A percentile compares a stretch with the other conserved stretches of the same genome.
These are phyloP conservation scores for Calonectria montana DNA, from an alignment of 2,329 filamentous ascomycete species.

Conservation along the genomic window DNA sequence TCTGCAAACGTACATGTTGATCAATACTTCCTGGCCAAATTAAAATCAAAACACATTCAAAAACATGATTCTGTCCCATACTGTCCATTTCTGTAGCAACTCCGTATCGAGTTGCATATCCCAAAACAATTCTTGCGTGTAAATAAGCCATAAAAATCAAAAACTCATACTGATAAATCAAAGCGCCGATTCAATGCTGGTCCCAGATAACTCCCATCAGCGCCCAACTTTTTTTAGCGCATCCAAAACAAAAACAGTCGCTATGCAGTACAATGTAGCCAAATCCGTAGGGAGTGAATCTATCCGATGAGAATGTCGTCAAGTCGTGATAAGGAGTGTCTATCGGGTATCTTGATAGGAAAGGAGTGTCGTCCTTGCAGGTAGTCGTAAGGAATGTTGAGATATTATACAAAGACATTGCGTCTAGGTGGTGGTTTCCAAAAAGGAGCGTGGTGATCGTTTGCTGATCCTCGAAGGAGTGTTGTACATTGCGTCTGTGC, in stretches of 20 bases:
- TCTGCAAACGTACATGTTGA: constrained; percentile 24
- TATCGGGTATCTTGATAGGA: constrained; percentile 49
- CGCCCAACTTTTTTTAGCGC: constrained; percentile 44
- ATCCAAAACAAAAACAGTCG: constrained; percentile 53
- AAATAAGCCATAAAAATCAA: constrained; percentile 26
- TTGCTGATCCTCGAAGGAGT: constrained; percentile 49
- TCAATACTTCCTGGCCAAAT: constrained; percentile 12
- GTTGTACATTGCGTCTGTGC: constrained; percentile 52
- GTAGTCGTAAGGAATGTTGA: constrained; percentile 49
- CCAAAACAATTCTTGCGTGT: constrained; percentile 23
- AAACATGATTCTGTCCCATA: constrained; percentile 20
- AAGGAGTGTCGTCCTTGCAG: constrained; percentile 43
- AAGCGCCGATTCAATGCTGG: constrained; percentile 40
- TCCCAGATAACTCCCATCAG: constrained; percentile 34
- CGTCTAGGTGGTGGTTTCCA: constrained; percentile 26
- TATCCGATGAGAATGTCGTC: constrained; percentile 53
- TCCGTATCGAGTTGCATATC: constrained; percentile 27
- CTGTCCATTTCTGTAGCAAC: constrained; percentile 15
- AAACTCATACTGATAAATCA: constrained; percentile 24
- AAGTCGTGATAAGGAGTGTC: constrained; percentile 52
- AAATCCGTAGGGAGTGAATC: constrained; percentile 59
- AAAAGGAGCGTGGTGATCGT: constrained; percentile 47
- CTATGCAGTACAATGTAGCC: constrained; percentile 64
- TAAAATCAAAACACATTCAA: constrained; percentile 20
- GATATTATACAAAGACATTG: constrained; percentile 47